phyloP scores from a whole-genome alignment of 805 yeast genomes.

The Candida nitratophila region DNA sequence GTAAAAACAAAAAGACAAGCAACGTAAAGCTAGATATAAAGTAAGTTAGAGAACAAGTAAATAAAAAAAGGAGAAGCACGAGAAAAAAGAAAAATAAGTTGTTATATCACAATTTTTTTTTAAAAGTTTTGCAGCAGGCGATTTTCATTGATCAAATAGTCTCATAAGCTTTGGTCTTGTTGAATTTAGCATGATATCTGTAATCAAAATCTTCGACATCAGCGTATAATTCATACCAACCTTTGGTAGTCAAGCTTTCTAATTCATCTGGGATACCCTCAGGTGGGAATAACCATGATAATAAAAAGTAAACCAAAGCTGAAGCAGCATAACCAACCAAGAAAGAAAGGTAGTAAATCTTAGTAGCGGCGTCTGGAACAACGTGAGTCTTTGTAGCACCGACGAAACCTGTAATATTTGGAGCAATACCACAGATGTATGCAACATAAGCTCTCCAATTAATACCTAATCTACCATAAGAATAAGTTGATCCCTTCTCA shows the following conservation, averaged over 20 bases:
- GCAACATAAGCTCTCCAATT: constrained; percentile 85
- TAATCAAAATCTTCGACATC: constrained; percentile 59
- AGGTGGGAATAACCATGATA: constrained; percentile 46
- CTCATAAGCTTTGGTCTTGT: not conserved
- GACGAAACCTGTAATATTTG: constrained; percentile 82
- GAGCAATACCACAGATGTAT: constrained; percentile 71
- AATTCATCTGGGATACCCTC: constrained; percentile 35
- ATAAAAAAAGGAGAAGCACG: too few species aligned
- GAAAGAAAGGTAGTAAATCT: constrained; percentile 67
- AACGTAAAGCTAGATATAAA: too few species aligned
- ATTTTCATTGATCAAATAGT: too few species aligned
- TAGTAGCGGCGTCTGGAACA: constrained; percentile 74
- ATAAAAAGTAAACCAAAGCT: constrained; percentile 42
- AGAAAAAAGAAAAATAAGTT: too few species aligned
- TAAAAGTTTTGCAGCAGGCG: too few species aligned
- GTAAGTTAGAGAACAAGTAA: too few species aligned
- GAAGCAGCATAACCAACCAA: constrained; percentile 68
- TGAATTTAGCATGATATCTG: not conserved
- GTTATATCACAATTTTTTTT: too few species aligned
- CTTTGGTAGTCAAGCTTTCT: constrained; percentile 36
- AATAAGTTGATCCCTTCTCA: constrained; percentile 39
- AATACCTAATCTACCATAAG: constrained; percentile 54
- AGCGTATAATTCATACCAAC: constrained; percentile 57
- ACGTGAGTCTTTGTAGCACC: constrained; percentile 65
- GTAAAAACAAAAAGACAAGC: too few species aligned